Conservation (phyloP, 306 rosid species). For the Mimosa pudica region DNA sequence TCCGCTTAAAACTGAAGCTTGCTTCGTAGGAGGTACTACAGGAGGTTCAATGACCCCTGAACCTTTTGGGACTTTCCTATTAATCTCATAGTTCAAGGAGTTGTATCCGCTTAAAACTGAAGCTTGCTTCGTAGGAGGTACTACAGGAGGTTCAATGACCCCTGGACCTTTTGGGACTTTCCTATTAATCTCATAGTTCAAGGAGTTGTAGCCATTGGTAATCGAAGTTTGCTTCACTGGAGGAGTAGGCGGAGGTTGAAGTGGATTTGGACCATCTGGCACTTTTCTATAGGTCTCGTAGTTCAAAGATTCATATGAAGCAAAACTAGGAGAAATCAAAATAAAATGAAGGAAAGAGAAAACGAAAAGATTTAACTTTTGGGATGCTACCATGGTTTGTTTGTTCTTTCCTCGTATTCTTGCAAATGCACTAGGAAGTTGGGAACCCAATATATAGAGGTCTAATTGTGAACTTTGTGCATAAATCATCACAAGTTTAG, state of each 20-base stretch:
- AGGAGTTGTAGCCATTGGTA: background rate
- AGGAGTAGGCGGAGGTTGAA: background rate
- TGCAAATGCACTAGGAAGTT: background rate
- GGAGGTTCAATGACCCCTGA: background rate
- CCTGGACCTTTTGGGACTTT: background rate
- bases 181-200: background rate
- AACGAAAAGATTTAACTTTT: background rate
- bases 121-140: background rate
- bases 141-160: background rate
- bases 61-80: background rate
- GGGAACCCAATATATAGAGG: background rate
- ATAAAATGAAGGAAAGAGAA: background rate
- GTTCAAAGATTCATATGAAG: background rate
- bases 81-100: background rate
- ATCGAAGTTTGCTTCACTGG: background rate
- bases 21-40: background rate
- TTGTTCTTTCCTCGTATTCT: background rate
- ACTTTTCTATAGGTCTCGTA: background rate
- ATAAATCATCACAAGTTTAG: background rate
- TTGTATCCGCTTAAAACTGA: too few relatives aligned
- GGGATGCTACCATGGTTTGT: background rate
- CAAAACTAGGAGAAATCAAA: background rate
- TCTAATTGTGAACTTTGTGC: background rate
- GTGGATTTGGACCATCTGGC: background rate
- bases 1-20: background rate